Conservation (phyloP, 2,329 filamentous ascomycete species). For the Cadophora sp. region DNA sequence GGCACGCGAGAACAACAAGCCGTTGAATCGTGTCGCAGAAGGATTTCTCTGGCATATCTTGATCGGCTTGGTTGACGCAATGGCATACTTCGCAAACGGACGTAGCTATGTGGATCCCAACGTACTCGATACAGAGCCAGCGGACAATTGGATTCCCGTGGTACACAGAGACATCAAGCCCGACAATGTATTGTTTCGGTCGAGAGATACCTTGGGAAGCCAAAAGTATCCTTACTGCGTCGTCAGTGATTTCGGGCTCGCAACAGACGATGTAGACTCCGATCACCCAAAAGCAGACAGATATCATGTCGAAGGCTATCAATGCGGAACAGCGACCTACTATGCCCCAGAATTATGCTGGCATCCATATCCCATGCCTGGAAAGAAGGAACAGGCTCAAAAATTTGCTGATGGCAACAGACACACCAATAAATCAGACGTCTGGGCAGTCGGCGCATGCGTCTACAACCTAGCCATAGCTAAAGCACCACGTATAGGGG, state of each 20-base stretch:
- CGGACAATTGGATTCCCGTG: slow-evolving; percentile 35
- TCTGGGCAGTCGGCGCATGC: slow-evolving; percentile 36
- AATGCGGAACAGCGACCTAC: slow-evolving; percentile 29
- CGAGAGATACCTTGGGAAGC: slow-evolving; percentile 32
- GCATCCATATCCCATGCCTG: slow-evolving; percentile 27
- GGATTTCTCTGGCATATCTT: slow-evolving; percentile 41
- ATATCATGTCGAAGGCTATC: slow-evolving; percentile 10
- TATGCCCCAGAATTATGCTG: slow-evolving; percentile 38
- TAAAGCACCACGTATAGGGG: background rate
- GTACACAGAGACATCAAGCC: slow-evolving; percentile 43
- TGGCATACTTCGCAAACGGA: slow-evolving; percentile 38
- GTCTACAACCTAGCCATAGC: slow-evolving; percentile 34
- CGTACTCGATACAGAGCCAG: slow-evolving; percentile 15
- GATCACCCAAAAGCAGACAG: slow-evolving; percentile 20
- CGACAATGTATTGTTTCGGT: slow-evolving; percentile 41
- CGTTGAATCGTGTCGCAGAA: slow-evolving; percentile 29
- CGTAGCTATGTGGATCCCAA: slow-evolving; percentile 21
- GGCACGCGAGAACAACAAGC: slow-evolving; percentile 5
- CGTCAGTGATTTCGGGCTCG: slow-evolving; percentile 42
- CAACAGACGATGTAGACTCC: slow-evolving; percentile 28
- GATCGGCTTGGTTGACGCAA: slow-evolving; percentile 38
- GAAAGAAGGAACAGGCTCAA: background rate
- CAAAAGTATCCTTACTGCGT: slow-evolving; percentile 39
- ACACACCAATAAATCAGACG: slow-evolving; percentile 34
- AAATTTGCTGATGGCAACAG: slow-evolving; percentile 23